Conservation (phyloP, 768 basidiomycete species). For the Xerocomellus chrysenteron region DNA sequence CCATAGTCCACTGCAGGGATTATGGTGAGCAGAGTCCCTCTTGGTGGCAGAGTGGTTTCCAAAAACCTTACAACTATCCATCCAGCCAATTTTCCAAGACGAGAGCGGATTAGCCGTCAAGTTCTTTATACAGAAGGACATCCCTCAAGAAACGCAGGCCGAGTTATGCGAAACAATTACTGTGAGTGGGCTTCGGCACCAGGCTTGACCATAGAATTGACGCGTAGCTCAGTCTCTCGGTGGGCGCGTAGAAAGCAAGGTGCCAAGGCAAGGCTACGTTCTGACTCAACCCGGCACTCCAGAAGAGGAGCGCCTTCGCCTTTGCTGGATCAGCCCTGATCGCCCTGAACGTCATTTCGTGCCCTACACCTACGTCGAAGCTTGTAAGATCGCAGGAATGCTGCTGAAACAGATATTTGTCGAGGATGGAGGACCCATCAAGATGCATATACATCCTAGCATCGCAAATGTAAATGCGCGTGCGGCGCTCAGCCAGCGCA, state of each 20-base stretch:
- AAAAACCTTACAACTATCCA: slow-evolving; percentile 1
- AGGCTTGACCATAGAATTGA: slow-evolving; percentile 5
- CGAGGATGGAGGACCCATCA: slow-evolving; percentile 60
- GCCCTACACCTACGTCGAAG: slow-evolving; percentile 78
- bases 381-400: slow-evolving; percentile 79
- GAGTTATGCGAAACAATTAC: slow-evolving; percentile 75
- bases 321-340: slow-evolving; percentile 69
- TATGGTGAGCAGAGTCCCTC: slow-evolving; percentile 22
- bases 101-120: slow-evolving; percentile 66
- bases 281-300: slow-evolving; percentile 65
- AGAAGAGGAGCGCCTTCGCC: slow-evolving; percentile 72
- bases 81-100: slow-evolving; percentile 73
- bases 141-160: slow-evolving; percentile 63
- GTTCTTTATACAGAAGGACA: slow-evolving; percentile 83
- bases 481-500: slow-evolving; percentile 62
- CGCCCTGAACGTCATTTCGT: slow-evolving; percentile 77
- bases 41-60: background rate
- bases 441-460: slow-evolving; percentile 79
- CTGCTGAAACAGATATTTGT: slow-evolving; percentile 74
- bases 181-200: slow-evolving; percentile 34
- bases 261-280: slow-evolving; percentile 74
- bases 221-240: slow-evolving; percentile 56
- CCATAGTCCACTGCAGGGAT: background rate
- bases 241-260: slow-evolving; percentile 74
- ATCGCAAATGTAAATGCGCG: slow-evolving; percentile 78